These are phyloP conservation scores for Magnolia sinica DNA, from an alignment of 164 flowering plant genomes.

Conservation along the genomic window DNA sequence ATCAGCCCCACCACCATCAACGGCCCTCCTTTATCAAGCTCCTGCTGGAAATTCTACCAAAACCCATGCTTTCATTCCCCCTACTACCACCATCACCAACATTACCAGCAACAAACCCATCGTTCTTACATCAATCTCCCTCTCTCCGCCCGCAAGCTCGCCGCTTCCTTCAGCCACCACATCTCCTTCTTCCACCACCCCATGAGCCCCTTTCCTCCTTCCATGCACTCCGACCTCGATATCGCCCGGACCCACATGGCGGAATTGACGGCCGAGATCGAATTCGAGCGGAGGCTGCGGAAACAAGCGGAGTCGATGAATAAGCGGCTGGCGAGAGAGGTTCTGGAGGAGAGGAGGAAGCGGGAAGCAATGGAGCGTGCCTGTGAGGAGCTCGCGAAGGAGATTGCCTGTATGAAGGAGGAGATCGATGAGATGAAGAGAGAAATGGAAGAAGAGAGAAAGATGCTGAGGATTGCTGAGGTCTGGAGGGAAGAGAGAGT, in stretches of 20 bases:
- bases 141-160: conserved; percentile 10
- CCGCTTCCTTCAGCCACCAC: conserved; percentile 7
- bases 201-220: conserved; percentile 1
- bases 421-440: conserved; percentile 16
- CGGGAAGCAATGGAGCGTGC: conserved; percentile 5
- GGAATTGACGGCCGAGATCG: conserved; percentile 17
- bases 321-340: conserved; percentile 13
- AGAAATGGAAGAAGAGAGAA: conserved; percentile 21
- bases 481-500: conserved; percentile 20
- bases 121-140: background rate
- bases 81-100: background rate
- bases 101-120: background rate
- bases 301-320: conserved; percentile 13
- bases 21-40: conserved; percentile 13
- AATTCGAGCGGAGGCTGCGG: conserved; percentile 12
- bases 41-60: conserved; percentile 17
- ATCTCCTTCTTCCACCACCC: background rate
- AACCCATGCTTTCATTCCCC: conserved; percentile 15
- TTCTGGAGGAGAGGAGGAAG: conserved; percentile 9
- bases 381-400: conserved; percentile 11
- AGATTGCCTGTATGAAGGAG: conserved; percentile 6
- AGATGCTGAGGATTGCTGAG: conserved; percentile 19
- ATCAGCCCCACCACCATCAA: conserved; percentile 3
- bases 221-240: conserved; percentile 15
- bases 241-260: conserved; percentile 11